Evolutionary conservation across 768 basidiomycete genomes (phyloP).

Genomic region (Gloeopeniophorella convolvens): DNA sequence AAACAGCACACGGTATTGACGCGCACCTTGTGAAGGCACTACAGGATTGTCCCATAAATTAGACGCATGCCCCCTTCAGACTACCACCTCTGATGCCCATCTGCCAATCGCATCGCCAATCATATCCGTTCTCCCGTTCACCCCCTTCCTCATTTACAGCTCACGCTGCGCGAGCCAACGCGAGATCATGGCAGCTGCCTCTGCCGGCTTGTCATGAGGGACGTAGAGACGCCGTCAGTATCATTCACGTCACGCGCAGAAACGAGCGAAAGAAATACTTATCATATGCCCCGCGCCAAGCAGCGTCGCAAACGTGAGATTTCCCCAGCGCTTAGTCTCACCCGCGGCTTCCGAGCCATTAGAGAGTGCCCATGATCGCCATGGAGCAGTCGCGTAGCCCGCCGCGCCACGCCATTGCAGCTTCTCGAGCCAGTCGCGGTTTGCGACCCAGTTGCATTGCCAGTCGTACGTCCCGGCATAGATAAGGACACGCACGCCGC

Average conservation of each 20-base stretch:
- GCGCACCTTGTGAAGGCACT: too few relatives aligned
- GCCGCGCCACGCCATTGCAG: slow-evolving; percentile 65
- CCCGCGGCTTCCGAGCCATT: slow-evolving; percentile 50
- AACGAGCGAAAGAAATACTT: slow-evolving; percentile 25
- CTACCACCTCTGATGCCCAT: too few relatives aligned
- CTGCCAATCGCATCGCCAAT: too few relatives aligned
- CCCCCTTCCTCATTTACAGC: too few relatives aligned
- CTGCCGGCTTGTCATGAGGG: slow-evolving; percentile 62
- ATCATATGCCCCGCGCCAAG: slow-evolving; percentile 61
- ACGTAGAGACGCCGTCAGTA: slow-evolving; percentile 33
- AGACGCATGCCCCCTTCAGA: too few relatives aligned
- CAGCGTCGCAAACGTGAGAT: slow-evolving; percentile 59
- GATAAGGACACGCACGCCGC: slow-evolving; percentile 66
- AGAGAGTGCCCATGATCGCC: slow-evolving; percentile 53
- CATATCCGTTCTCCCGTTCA: too few relatives aligned
- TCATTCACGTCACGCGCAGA: slow-evolving; percentile 5
- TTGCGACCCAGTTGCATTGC: slow-evolving; percentile 77
- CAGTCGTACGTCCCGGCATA: slow-evolving; percentile 74
- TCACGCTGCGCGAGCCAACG: slow-evolving; percentile 48
- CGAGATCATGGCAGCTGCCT: slow-evolving; percentile 55
- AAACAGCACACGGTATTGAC: too few relatives aligned
- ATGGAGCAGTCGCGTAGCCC: slow-evolving; percentile 40
- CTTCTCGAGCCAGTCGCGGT: slow-evolving; percentile 67
- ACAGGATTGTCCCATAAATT: too few relatives aligned
- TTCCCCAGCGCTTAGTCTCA: slow-evolving; percentile 45